Evolutionary conservation across 2,329 filamentous ascomycete genomes (phyloP), one percentile per base, ranked within the genome.

Genomic region (Phaeosphaeria sp.): DNA sequence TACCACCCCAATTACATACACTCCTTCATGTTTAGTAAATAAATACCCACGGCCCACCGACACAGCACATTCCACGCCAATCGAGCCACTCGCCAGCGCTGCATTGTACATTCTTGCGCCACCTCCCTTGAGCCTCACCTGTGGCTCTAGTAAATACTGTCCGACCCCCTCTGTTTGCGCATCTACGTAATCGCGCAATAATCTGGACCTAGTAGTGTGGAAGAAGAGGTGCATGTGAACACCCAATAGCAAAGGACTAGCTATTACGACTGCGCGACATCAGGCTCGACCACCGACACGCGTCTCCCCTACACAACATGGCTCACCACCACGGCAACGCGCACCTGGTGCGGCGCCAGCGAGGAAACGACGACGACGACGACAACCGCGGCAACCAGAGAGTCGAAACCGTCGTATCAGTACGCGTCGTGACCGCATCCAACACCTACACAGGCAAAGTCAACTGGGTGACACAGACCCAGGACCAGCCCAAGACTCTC

Each of bases 341-440:
- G 58, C 74, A 75, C 59, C 61, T 72, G 17, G 60, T 67, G 64
- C 74, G 64, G 40, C 72, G 74, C 21, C 71, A 76, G 56, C 66
- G 60, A 47, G 46, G 67, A 2, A 56, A 64, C 0, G 53, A 65
- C 27, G 45, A 63, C 3, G 59, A 63, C 0, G 50, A 65, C 27
- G 39, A 62, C 36, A 49, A 44, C 25, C 39, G 62, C 5, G 57
- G 62, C 0, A 53, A 65, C 30, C 39, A 63, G 30, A 49, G 39
- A 27, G 50, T 66, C 9, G 66, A 65, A 18, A 80, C 78, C 2
- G 66, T 79, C 49, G 70, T 80, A 11, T 75, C 76, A 0, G 73
- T 83, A 42, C 78, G 86, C 43, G 84, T 86, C 69, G 78, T 85
- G 46, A 86, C 84, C 0, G 77, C 82, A 27, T 65, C 78, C 21